Percentiles rank a stretch among this genome's conserved stretches.
These are phyloP conservation scores for Fusarium sp. DNA, from an alignment of 2,329 filamentous ascomycete species.

Conservation along the genomic window DNA sequence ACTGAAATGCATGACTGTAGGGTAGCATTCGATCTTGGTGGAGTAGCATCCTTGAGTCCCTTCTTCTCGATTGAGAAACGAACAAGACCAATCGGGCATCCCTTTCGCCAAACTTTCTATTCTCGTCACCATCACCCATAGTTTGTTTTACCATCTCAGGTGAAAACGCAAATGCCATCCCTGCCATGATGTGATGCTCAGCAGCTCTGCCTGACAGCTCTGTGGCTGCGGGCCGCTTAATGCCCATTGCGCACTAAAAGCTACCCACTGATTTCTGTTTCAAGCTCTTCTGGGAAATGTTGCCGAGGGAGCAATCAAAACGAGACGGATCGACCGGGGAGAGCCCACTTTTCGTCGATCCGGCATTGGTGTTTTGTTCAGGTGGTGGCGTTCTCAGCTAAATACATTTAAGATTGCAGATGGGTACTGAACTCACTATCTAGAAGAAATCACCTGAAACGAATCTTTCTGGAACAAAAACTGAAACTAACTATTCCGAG, in stretches of 20 bases:
- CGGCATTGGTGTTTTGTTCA: conserved; percentile 18
- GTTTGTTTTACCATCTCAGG: conserved; percentile 27
- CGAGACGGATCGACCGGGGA: conserved; percentile 19
- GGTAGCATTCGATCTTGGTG: neutral
- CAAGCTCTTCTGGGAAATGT: conserved; percentile 9
- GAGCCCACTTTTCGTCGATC: conserved; percentile 21
- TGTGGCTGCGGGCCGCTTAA: conserved; percentile 16
- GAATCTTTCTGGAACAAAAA: conserved; percentile 24
- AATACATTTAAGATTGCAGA: conserved; percentile 25
- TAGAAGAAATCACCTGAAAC: conserved; percentile 26
- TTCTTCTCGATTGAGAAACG: neutral
- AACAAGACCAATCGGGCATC: neutral
- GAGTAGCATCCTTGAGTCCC: neutral
- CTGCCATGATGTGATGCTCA: conserved; percentile 9
- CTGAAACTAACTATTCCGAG: conserved; percentile 26
- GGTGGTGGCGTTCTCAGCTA: conserved; percentile 7
- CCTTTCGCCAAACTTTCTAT: neutral
- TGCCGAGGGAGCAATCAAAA: conserved; percentile 22
- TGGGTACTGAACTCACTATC: neutral
- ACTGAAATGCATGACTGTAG: neutral
- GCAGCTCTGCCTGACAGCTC: neutral
- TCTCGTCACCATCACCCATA: neutral
- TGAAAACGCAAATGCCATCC: conserved; percentile 3
- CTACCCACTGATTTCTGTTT: conserved; percentile 1
- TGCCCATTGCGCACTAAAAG: neutral